Base-by-base conservation (phyloP, 495 filamentous ascomycete species). In the Penicillium pancosmium region DNA sequence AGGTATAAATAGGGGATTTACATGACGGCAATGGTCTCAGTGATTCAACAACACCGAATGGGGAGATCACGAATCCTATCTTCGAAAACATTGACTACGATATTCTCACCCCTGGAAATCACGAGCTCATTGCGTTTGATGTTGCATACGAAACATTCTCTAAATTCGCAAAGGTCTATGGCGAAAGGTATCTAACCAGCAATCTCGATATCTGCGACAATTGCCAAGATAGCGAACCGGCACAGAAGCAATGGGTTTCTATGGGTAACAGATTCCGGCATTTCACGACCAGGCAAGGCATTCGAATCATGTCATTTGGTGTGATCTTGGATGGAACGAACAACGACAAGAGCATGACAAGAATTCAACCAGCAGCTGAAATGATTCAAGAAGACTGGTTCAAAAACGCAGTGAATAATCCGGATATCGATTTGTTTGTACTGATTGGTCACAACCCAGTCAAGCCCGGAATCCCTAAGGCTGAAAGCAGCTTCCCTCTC, bases 71-170 rank as follows among this genome's bases (percentile, higher is more conserved):
- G 34, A 75, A 78, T 55, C 65, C 60, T 1, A 73, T 80, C 25
- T 78, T 78, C 48, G 68, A 75, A 55, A 73, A 74, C 34, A 60
- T 77, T 38, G 64, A 77, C 57, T 80, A 78, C 56, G 76, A 78
- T 61, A 38, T 80, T 16, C 62, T 78, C 19, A 72, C 75, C 4
- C 69, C 76, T 46, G 74, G 74, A 36, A 79, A 78, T 51, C 75
- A 79, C 38, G 76, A 76, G 59, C 43, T 59, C 5, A 44, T 44
- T n/a, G 57, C 51, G 56, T 76, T 21, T 16, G 67, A 71, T 36
- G 65, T 72, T 40, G 66, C 69, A 4, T 74, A 71, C 53, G 63
- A 67, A 47, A 69, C 64, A 34, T 75, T 65, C 61, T 67, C 57
- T 36, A 63, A 71, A 16, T 72, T 79, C 34, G 55, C 66, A n/a